Base-by-base conservation (phyloP, 2,329 filamentous ascomycete genomes). In the Apiospora koreana region DNA sequence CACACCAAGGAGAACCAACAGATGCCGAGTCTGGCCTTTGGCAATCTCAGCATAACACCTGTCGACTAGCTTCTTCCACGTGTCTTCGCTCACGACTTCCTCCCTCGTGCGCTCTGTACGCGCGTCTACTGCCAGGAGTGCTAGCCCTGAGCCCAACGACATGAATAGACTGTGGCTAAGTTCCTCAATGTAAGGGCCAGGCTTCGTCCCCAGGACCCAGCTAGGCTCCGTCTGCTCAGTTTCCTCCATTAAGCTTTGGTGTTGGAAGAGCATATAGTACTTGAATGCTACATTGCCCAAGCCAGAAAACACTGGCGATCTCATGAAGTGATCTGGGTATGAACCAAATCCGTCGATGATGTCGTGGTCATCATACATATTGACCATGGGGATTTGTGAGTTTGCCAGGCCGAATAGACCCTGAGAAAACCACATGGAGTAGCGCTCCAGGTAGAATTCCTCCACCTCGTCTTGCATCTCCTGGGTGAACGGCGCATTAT, bases 241-340 rank as follows among this genome's bases (percentile, higher is more conserved):
- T 82, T 99, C 96, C 64, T 91, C 89, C 0, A 89, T 83, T 3
- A 97, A 86, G 74, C 93, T 97, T 80, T 99, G 97, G 76, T 99
- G 96, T 80, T 99, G 96, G 83, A 99, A 99, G 10, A 99, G 87
- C 91, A 99, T 92, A 77, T 99, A 99, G 82, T 98, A 99, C 80
- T 99, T 99, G 88, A 96, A 98, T 0, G 95, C 95, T 67, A 98
- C 90, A 46, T 92, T 93, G 2, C 96, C 97, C 10, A 99, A 82
- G 0, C 97, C 96, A 2, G 91, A 92, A 79, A 99, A 97, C 0
- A 98, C 93, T 0, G 94, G 92, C 2, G 93, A 94, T 74, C 88
- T 89, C 94, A 98, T 98, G 77, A 97, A 96, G 74, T 93, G 90
- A 74, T 98, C 89, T 4, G 95, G 91, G 79, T 98, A 99, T 0